These are phyloP conservation scores for Nemophila menziesii DNA, from an alignment of 257 asterid species.

Conservation along the genomic window DNA sequence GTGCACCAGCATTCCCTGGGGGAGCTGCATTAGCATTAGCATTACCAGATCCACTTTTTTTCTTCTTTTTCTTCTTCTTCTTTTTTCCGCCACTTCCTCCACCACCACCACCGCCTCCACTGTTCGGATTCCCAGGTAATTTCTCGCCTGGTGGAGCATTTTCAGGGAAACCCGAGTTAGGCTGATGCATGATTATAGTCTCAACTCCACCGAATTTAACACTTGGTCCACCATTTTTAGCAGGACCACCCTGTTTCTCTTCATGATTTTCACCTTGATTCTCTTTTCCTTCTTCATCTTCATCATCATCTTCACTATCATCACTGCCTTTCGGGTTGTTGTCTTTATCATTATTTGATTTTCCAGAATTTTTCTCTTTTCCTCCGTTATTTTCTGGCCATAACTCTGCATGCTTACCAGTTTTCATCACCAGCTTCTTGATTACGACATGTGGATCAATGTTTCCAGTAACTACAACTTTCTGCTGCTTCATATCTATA, in stretches of 20 bases:
- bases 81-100: constrained; percentile 24
- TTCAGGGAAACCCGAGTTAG: constrained; percentile 18
- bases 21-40: constrained; percentile 2
- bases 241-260: constrained; percentile 10
- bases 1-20: constrained; percentile 21
- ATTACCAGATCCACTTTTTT: constrained; percentile 23
- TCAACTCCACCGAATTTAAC: constrained; percentile 42
- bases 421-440: constrained; percentile 46
- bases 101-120: constrained; percentile 9
- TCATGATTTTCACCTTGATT: constrained; percentile 12
- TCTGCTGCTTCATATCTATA: constrained; percentile 56
- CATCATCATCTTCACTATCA: constrained; percentile 23
- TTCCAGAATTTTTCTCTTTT: constrained; percentile 27
- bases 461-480: constrained; percentile 70
- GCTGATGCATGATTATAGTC: constrained; percentile 12
- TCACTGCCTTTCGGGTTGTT: constrained; percentile 15
- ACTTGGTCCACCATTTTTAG: constrained; percentile 16
- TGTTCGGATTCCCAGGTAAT: constrained; percentile 4
- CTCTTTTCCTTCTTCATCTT: constrained; percentile 24
- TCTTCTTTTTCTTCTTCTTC: constrained; percentile 56
- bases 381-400: constrained; percentile 54
- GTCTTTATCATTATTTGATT: constrained; percentile 14
- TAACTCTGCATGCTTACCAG: constrained; percentile 62
- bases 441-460: constrained; percentile 46
- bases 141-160: constrained; percentile 20